Conservation (phyloP, 1,284 basidiomycete species). For the Coniferiporia sulphurascens region DNA sequence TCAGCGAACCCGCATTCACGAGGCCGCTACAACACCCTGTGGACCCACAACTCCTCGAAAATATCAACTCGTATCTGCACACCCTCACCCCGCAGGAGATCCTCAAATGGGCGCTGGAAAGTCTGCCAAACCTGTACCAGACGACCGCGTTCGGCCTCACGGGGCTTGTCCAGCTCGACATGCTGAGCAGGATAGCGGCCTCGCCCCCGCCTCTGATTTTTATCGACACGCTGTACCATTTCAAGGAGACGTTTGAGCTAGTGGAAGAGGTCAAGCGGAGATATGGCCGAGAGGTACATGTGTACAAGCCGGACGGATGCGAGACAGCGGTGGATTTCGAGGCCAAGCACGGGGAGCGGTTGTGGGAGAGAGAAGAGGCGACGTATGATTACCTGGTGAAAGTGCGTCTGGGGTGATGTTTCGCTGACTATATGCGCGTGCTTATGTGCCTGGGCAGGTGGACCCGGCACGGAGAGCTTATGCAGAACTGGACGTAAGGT, state of each 20-base stretch:
- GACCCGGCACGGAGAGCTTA: slow-evolving; percentile 93
- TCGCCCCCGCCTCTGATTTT: slow-evolving; percentile 78
- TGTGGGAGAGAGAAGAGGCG: slow-evolving; percentile 90
- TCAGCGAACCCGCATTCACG: slow-evolving; percentile 25
- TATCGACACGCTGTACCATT: slow-evolving; percentile 96
- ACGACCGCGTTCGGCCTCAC: slow-evolving; percentile 94
- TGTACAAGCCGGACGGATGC: slow-evolving; percentile 79
- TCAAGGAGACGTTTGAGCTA: slow-evolving; percentile 87
- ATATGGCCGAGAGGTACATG: slow-evolving; percentile 72
- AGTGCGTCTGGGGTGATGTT: slow-evolving; percentile 37
- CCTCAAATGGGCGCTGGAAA: slow-evolving; percentile 75
- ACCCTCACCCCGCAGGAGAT: slow-evolving; percentile 76
- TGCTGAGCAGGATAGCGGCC: slow-evolving; percentile 77
- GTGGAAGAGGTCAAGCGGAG: slow-evolving; percentile 74
- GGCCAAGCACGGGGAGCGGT: slow-evolving; percentile 68
- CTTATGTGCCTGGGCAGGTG: slow-evolving; percentile 46
- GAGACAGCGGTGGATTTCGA: slow-evolving; percentile 75
- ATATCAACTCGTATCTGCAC: slow-evolving; percentile 71
- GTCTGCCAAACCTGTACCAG: slow-evolving; percentile 79
- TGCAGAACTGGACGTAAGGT: slow-evolving; percentile 71
- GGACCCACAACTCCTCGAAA: slow-evolving; percentile 53
- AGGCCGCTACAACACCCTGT: slow-evolving; percentile 61
- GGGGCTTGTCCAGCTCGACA: slow-evolving; percentile 86
- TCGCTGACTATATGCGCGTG: slow-evolving; percentile 3
- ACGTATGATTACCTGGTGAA: slow-evolving; percentile 94